Conservation (phyloP, 2,329 filamentous ascomycete species). For the Chaetomium globosum region DNA sequence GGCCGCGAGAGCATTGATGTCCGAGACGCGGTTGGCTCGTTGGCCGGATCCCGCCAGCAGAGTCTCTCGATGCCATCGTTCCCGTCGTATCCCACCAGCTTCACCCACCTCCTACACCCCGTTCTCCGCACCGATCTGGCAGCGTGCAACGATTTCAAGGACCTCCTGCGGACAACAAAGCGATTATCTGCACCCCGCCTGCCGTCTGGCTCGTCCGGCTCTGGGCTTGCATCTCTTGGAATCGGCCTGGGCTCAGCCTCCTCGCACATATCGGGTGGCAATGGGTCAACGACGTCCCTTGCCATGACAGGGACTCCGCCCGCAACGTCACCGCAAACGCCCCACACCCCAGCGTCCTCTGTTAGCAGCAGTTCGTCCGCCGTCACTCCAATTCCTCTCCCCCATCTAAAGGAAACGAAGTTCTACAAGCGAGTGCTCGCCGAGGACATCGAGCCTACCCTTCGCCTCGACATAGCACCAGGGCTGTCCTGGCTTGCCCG, state of each 20-base stretch:
- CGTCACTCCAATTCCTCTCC: conserved; percentile 46
- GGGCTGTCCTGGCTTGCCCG: conserved; percentile 92
- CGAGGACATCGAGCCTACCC: conserved; percentile 92
- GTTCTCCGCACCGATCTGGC: conserved; percentile 79
- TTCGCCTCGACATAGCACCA: conserved; percentile 85
- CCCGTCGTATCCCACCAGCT: conserved; percentile 67
- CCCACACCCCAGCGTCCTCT: conserved; percentile 59
- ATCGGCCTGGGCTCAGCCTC: conserved; percentile 43
- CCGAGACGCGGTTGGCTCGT: conserved; percentile 48
- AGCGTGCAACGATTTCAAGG: conserved; percentile 82
- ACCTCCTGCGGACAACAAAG: conserved; percentile 70
- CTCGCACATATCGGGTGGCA: conserved; percentile 47
- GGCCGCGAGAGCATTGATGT: conserved; percentile 70
- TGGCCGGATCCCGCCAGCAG: conserved; percentile 44
- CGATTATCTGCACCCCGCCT: conserved; percentile 61
- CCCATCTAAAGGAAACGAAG: conserved; percentile 80
- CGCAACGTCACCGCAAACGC: conserved; percentile 60
- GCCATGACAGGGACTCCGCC: conserved; percentile 50
- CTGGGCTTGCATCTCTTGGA: conserved; percentile 46
- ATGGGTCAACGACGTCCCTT: conserved; percentile 63
- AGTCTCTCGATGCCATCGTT: conserved; percentile 50
- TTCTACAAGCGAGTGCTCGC: conserved; percentile 89
- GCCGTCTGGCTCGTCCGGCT: conserved; percentile 60
- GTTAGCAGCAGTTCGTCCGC: conserved; percentile 50
- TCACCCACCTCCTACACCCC: conserved; percentile 80